phyloP scores from a whole-genome alignment of 2,329 filamentous ascomycete genomes.

The Emergomyces orientalis region DNA sequence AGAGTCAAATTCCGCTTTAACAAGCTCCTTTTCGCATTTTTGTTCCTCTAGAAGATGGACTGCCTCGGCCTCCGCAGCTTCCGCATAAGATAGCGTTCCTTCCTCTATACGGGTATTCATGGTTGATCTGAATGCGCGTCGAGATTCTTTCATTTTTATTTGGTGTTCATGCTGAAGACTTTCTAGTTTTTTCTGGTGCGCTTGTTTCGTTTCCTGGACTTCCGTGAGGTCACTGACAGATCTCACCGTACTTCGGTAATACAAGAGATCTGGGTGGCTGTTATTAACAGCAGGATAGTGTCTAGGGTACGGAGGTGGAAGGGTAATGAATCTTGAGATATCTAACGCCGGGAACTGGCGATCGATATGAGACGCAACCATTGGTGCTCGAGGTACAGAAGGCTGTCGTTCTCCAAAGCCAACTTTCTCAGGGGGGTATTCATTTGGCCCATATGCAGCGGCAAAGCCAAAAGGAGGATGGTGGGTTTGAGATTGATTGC shows the following conservation, averaged over 20 bases:
- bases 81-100: conserved; percentile 70
- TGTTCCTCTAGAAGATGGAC: conserved; percentile 64
- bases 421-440: conserved; percentile 58
- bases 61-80: conserved; percentile 71
- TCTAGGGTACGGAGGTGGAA: conserved; percentile 87
- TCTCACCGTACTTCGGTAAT: conserved; percentile 65
- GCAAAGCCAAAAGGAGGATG: conserved; percentile 12
- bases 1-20: conserved; percentile 70
- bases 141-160: conserved; percentile 48
- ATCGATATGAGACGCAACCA: conserved; percentile 15
- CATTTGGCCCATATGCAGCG: conserved; percentile 41
- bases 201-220: conserved; percentile 55
- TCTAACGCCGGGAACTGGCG: conserved; percentile 55
- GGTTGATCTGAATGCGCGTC: conserved; percentile 59
- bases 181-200: conserved; percentile 43
- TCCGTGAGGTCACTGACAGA: conserved; percentile 64
- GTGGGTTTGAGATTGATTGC: conserved; percentile 8
- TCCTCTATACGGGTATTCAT: conserved; percentile 70
- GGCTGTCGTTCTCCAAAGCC: conserved; percentile 44
- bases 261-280: conserved; percentile 78
- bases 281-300: conserved; percentile 96
- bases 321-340: conserved; percentile 80
- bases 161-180: conserved; percentile 45
- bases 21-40: conserved; percentile 58
- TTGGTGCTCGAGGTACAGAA: conserved; percentile 18